Conservation (phyloP, 805 yeast genomes). For the Zygosaccharomyces pseudorouxii region DNA sequence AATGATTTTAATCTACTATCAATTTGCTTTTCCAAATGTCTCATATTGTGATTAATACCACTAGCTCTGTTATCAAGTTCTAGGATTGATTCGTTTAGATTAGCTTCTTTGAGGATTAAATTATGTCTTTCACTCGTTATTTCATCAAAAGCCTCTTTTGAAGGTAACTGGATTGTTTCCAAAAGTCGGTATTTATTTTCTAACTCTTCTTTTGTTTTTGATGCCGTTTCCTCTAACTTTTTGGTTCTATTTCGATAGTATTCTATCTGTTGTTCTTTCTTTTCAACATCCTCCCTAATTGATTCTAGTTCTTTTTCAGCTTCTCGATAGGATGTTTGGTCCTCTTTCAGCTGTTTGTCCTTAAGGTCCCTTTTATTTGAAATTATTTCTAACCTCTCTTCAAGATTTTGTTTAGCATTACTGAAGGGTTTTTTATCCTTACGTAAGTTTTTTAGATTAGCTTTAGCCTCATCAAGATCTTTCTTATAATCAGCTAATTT, state of each 20-base stretch:
- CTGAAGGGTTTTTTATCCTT: conserved; percentile 27
- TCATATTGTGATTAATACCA: conserved; percentile 40
- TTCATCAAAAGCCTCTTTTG: conserved; percentile 14
- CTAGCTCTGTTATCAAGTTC: conserved; percentile 31
- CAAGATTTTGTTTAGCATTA: conserved; percentile 29
- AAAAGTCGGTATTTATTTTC: conserved; percentile 11
- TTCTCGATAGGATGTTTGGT: conserved; percentile 4
- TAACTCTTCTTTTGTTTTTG: conserved; percentile 9
- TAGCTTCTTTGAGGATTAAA: conserved; percentile 20
- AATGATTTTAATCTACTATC: conserved; percentile 37
- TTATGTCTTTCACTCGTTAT: conserved; percentile 22
- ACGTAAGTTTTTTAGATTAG: conserved; percentile 24
- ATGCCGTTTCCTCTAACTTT: conserved; percentile 17
- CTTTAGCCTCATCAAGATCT: conserved; percentile 28
- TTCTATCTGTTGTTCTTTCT: conserved; percentile 16
- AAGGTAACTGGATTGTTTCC: conserved; percentile 14
- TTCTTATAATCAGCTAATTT: conserved; percentile 28
- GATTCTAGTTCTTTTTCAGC: conserved; percentile 17
- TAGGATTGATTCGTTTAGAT: conserved; percentile 17
- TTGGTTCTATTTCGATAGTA: conserved; percentile 22
- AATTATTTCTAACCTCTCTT: conserved; percentile 27
- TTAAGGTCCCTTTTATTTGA: conserved; percentile 11
- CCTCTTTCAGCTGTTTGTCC: conserved; percentile 16
- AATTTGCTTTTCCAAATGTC: conserved; percentile 35
- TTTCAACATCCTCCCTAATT: conserved; percentile 16